Conservation (phyloP, 306 rosid genomes). For the Ceratonia siliqua region DNA sequence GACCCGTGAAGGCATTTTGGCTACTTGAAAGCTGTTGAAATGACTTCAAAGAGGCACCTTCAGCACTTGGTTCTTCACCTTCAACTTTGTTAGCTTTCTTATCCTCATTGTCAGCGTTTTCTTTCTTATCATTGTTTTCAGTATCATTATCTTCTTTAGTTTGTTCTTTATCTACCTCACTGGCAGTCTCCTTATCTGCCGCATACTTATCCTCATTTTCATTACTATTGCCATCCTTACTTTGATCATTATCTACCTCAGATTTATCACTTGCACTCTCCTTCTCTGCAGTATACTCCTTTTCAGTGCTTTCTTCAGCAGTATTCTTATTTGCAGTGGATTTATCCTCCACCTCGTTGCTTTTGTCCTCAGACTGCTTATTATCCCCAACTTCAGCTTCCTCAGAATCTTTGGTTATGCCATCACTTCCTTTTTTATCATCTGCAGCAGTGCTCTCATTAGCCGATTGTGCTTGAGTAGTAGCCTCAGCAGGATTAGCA, state of each 20-base stretch:
- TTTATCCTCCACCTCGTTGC: conserved; percentile 38
- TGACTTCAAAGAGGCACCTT: conserved; percentile 66
- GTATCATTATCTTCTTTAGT: conserved; percentile 33
- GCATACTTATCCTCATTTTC: conserved; percentile 38
- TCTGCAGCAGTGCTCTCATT: conserved; percentile 37
- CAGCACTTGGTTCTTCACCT: conserved; percentile 49
- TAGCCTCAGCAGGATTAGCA: conserved; percentile 45
- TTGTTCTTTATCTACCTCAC: conserved; percentile 42
- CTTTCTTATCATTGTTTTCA: conserved; percentile 32
- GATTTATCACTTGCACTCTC: conserved; percentile 26
- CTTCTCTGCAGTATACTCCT: conserved; percentile 32
- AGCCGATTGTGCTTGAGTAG: conserved; percentile 41
- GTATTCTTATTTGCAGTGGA: conserved; percentile 35
- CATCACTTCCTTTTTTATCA: conserved; percentile 39
- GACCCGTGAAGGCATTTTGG: conserved; percentile 96
- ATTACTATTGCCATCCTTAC: conserved; percentile 25
- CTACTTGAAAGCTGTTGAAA: conserved; percentile 86
- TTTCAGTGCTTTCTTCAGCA: conserved; percentile 31
- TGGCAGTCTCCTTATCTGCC: conserved; percentile 32
- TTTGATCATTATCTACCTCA: conserved; percentile 32
- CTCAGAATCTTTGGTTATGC: conserved; percentile 26
- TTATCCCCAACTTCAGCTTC: conserved; percentile 39
- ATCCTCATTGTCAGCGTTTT: conserved; percentile 36
- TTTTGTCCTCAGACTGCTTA: conserved; percentile 46
- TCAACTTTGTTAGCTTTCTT: conserved; percentile 51